Percentiles rank a stretch among this genome's conserved stretches.
Conservation (phyloP, 495 filamentous ascomycete genomes). For the Aspergillus biplanus region DNA sequence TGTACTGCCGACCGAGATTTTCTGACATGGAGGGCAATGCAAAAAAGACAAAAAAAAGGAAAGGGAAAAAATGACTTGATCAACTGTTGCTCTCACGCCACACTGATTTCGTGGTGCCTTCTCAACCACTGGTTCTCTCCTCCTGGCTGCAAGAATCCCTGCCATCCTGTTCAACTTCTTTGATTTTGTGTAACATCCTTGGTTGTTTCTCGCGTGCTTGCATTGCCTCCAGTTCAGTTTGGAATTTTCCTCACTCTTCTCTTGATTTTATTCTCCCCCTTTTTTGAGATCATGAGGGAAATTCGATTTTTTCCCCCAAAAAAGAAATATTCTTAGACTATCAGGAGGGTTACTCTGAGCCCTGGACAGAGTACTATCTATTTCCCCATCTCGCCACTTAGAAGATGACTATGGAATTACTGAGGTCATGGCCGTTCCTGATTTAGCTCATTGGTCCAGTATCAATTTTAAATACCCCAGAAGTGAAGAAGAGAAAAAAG, state of each 20-base stretch:
- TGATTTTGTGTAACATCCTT: slow-evolving; percentile 35
- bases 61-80: slow-evolving; percentile 15
- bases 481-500: too few relatives aligned
- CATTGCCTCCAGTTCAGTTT: slow-evolving; percentile 18
- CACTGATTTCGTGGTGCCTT: slow-evolving; percentile 46
- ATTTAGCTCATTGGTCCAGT: neutral
- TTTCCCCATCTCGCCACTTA: too few relatives aligned
- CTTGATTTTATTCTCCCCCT: neutral
- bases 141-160: slow-evolving; percentile 31
- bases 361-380: too few relatives aligned
- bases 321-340: neutral
- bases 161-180: slow-evolving; percentile 25
- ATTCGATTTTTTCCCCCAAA: neutral
- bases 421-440: too few relatives aligned
- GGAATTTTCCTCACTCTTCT: slow-evolving; percentile 15
- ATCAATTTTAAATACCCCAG: neutral
- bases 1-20: neutral
- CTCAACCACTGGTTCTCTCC: slow-evolving; percentile 39
- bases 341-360: too few relatives aligned
- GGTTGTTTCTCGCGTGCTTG: slow-evolving; percentile 30
- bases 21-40: neutral
- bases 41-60: neutral
- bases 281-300: neutral
- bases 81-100: slow-evolving; percentile 27
- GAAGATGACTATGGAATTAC: too few relatives aligned